Conservation (phyloP, 306 rosid species). For the Geum urbanum region DNA sequence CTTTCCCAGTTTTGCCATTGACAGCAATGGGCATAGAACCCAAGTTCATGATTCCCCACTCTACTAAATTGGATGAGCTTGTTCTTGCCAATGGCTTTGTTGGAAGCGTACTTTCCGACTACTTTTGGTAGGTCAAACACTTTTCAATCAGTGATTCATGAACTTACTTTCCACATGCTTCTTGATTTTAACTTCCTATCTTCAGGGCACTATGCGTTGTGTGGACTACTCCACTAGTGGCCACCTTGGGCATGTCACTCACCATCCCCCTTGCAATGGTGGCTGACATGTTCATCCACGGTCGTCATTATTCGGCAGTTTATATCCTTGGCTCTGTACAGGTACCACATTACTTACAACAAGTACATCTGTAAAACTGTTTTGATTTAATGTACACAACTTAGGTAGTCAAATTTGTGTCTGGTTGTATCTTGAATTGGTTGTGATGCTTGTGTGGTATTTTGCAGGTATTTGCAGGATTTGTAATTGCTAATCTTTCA, state of each 20-base stretch:
- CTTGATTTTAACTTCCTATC: constrained; percentile 22
- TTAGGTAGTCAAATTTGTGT: neutral
- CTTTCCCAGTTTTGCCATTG: constrained; percentile 79
- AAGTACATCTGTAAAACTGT: neutral
- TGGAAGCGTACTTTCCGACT: constrained; percentile 96
- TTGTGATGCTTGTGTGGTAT: constrained; percentile 22
- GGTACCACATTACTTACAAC: constrained; percentile 36
- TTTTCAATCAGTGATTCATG: constrained; percentile 11
- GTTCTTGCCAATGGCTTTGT: constrained; percentile 89
- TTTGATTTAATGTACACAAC: neutral
- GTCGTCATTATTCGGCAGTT: constrained; percentile 83
- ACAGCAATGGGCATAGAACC: constrained; percentile 95
- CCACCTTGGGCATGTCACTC: constrained; percentile 98
- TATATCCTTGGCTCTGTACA: constrained; percentile 89
- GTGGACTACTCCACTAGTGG: constrained; percentile 98
- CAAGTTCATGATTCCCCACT: constrained; percentile 77
- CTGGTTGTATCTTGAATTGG: constrained; percentile 7
- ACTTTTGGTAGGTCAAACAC: constrained; percentile 60
- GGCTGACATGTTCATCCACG: constrained; percentile 96
- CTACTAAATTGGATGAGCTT: constrained; percentile 72
- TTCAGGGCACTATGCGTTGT: constrained; percentile 92
- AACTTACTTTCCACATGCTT: constrained; percentile 13
- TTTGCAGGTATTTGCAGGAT: constrained; percentile 89
- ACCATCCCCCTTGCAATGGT: constrained; percentile 98
- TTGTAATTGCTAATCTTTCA: constrained; percentile 87